These are phyloP conservation scores for Xerocomus spinulosus DNA, from an alignment of 768 basidiomycete species.

Conservation along the genomic window DNA sequence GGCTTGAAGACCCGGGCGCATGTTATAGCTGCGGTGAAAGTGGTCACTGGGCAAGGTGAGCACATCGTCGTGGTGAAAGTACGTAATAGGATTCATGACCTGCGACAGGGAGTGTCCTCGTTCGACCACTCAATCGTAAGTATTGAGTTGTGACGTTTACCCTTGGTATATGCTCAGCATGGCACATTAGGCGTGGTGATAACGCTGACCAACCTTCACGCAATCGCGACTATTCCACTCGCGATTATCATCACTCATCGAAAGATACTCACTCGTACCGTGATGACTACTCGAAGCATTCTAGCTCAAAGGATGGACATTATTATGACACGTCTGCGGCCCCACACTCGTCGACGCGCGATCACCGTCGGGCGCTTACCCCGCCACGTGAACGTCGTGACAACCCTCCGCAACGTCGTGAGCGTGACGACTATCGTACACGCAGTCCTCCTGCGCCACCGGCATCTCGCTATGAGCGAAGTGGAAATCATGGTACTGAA, in stretches of 20 bases:
- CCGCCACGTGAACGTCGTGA: slow-evolving; percentile 68
- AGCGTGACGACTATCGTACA: slow-evolving; percentile 66
- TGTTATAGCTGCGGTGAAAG: slow-evolving; percentile 84
- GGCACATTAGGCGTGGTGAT: slow-evolving; percentile 35
- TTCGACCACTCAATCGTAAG: slow-evolving; percentile 45
- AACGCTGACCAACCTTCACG: slow-evolving; percentile 46
- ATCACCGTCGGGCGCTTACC: slow-evolving; percentile 56
- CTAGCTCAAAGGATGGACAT: slow-evolving; percentile 46
- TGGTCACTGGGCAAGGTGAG: slow-evolving; percentile 88
- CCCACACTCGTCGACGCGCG: slow-evolving; percentile 41
- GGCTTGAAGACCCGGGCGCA: slow-evolving; percentile 79
- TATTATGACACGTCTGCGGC: slow-evolving; percentile 50
- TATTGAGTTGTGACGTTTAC: slow-evolving; percentile 9
- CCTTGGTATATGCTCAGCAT: slow-evolving; percentile 1
- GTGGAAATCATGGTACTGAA: slow-evolving; percentile 29
- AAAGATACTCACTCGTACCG: slow-evolving; percentile 41
- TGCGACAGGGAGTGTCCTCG: slow-evolving; percentile 66
- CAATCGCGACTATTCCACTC: slow-evolving; percentile 50
- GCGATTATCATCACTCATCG: slow-evolving; percentile 48
- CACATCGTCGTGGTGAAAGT: neutral
- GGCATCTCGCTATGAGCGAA: slow-evolving; percentile 54
- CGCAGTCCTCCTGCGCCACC: slow-evolving; percentile 47
- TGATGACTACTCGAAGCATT: slow-evolving; percentile 51
- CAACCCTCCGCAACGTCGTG: slow-evolving; percentile 50
- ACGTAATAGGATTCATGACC: slow-evolving; percentile 3